These are phyloP conservation scores for Leucosporidium scottii DNA, from an alignment of 768 basidiomycete genomes.

Conservation along the genomic window DNA sequence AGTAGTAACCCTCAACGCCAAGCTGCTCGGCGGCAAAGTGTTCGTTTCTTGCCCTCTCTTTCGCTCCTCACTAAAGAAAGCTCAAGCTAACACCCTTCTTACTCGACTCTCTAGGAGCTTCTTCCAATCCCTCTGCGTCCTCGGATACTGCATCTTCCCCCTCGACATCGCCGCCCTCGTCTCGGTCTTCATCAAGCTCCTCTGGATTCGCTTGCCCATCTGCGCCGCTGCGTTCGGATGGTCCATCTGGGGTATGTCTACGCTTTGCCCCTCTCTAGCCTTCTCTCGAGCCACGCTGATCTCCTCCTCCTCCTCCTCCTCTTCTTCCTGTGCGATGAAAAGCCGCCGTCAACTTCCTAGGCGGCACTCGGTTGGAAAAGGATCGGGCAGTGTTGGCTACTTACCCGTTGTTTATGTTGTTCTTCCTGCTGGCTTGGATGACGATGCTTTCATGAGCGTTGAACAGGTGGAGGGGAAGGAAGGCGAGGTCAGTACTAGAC, in stretches of 20 bases:
- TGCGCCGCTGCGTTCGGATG: slow-evolving; percentile 84
- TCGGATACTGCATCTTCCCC: slow-evolving; percentile 93
- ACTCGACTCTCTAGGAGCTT: slow-evolving; percentile 55
- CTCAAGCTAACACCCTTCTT: not conserved
- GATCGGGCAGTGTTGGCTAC: slow-evolving; percentile 86
- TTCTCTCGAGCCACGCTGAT: not conserved
- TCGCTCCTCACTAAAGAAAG: not conserved
- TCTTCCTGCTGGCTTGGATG: slow-evolving; percentile 37
- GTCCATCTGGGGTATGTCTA: slow-evolving; percentile 80
- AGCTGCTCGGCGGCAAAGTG: slow-evolving; percentile 51
- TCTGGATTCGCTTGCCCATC: slow-evolving; percentile 80
- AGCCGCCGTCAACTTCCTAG: slow-evolving; percentile 93
- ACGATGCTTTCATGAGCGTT: slow-evolving; percentile 33
- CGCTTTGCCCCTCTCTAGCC: not conserved
- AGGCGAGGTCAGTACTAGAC: no score
- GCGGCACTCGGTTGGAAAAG: slow-evolving; percentile 76
- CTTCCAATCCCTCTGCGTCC: slow-evolving; percentile 89
- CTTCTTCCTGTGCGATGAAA: not conserved
- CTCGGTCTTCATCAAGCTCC: slow-evolving; percentile 70
- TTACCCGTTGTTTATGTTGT: slow-evolving; percentile 59
- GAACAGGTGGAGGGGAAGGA: no score
- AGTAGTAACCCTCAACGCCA: slow-evolving; percentile 90
- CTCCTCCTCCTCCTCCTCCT: no score
- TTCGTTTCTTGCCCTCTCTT: slow-evolving; percentile 26
- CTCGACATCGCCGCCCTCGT: slow-evolving; percentile 83